Base-by-base conservation (phyloP, 768 basidiomycete genomes). In the Mycena vitilis region DNA sequence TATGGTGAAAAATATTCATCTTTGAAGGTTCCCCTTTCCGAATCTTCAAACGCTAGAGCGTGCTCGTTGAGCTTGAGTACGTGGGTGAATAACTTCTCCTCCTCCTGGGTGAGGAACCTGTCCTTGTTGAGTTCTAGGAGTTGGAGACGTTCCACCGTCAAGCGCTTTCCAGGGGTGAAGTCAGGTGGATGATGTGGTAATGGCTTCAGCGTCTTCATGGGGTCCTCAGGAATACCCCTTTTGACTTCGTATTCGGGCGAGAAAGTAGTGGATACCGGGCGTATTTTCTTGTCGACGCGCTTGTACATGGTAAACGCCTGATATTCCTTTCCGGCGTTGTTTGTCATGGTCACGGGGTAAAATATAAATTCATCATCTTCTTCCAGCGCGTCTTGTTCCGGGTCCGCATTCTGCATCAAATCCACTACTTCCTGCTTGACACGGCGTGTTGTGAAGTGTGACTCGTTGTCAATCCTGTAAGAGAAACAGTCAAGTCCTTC, bases 301-400 rank as follows among this genome's bases (percentile, higher is more conserved):
- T 51, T 51, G 25, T 51, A 51, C 49, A 51, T 51, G 3, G 49
- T 51, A 23, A 51, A 51, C 7, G 49, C n/a, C n/a, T 51, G 49
- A 23, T 51, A 51, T 25, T 51, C 22, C n/a, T 4, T 23, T n/a
- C 23, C 49, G 22, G 9, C 15, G 5, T 15, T n/a, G 7, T 22
- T 13, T 6, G 22, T 7, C 23, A 51, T 23, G 22, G 5, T 7
- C 15, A 51, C 49, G 13, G 49, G 49, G 13, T 51, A 51, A n/a
- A 51, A 51, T 51, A 51, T 51, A 23, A 23, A 22, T 22, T 51
- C 49, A 51, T 51, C 49, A 8, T 51, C 49, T 8, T 40, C 38
- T 23, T 51, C 49, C 8, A 51, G 49, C 25, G 4, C 49, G 23
- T 40, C 38, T 40, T 40, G 7, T 8, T 40, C 38, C 13, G n/a